Base-by-base conservation (phyloP, 2,329 filamentous ascomycete genomes). In the Colletotrichum agaves region DNA sequence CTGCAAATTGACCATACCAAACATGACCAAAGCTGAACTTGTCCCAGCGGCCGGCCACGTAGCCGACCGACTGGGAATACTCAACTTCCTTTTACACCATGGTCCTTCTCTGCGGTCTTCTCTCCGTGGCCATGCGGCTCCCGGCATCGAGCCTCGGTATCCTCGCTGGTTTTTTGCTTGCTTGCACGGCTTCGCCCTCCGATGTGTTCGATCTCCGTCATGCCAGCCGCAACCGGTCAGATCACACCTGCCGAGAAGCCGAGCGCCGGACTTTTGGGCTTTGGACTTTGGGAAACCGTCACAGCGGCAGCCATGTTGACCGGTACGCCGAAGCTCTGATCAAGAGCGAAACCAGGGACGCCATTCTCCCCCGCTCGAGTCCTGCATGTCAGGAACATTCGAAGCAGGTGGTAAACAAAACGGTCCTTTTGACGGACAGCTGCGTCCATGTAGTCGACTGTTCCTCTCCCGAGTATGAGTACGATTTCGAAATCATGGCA, bases 21-120 rank as follows among this genome's bases (percentile, higher is more conserved):
- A n/a, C n/a, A n/a, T n/a, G n/a, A n/a, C n/a, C n/a, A n/a, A n/a
- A n/a, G 15, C 46, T 3, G 3, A 27, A 6, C 31, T 5, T 15
- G 17, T 21, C 6, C 3, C 17, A 60, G 53, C 19, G 65, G 65
- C 43, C 43, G 65, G 65, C 41, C 21, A 59, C 21, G 50, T 39
- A n/a, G 65, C 65, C 12, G 65, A 68, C 55, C 47, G 61, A 39
- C 60, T 68, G 23, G 65, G 65, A n/a, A 46, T 55, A 12, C 61
- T 68, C n/a, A 68, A 68, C 49, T 63, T 68, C 17, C 65, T 68
- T 68, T 6, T 68, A 64, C 50, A 61, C 65, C 39, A 55, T 68
- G 55, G 59, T 53, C n/a, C 7, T 68, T 35, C 33, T 64, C 27
- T 59, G 61, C 43, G 65, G 65, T n/a, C 27, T 68, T 21, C 31